Base-by-base conservation (phyloP, 306 rosid genomes). In the Lathyrus tuberosus region DNA sequence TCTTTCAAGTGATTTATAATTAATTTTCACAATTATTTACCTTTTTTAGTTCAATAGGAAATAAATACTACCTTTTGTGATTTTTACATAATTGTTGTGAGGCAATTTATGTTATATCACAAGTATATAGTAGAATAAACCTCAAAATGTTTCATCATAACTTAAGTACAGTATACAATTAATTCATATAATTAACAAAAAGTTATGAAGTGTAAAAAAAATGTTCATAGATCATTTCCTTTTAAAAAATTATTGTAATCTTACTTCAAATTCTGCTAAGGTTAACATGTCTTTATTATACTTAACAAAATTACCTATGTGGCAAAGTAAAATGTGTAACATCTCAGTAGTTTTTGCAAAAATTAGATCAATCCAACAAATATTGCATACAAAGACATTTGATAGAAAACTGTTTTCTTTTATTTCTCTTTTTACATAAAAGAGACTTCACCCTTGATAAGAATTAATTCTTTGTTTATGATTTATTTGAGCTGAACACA, bases 1-100 rank as follows among this genome's bases (percentile, higher is more conserved):
- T 71, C 31, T 71, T 28, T 62, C 12, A 43, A 20, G 54, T 71
- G 54, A 22, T 51, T 54, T 71, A 8, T 71, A 17, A 44, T 15
- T 17, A 41, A 24, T 20, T 24, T 58, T 11, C 5, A 12, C 3
- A 28, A n/a, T 28, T 31, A 52, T 49, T 24, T 48, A 10, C 24
- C 30, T 10, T 14, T 14, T 48, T 67, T 12, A 11, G 10, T 48
- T 51, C 11, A 52, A 68, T 33, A 52, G 15, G 48, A 16, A 47
- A 30, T 14, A 6, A 9, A n/a, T 20, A 12, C 20, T 26, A 26
- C n/a, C n/a, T 7, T 42, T 26, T 43, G 10, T 47, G 17, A 47
- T 18, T 24, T 22, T 14, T 16, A 2, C 41, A 64, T 62, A 15
- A 18, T 3, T 12, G 42, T 3, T 12, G 64, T 58, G 11, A 57